Conservation (phyloP, 192 early-diverging fungal genomes). For the Spizellomyces sp. region DNA sequence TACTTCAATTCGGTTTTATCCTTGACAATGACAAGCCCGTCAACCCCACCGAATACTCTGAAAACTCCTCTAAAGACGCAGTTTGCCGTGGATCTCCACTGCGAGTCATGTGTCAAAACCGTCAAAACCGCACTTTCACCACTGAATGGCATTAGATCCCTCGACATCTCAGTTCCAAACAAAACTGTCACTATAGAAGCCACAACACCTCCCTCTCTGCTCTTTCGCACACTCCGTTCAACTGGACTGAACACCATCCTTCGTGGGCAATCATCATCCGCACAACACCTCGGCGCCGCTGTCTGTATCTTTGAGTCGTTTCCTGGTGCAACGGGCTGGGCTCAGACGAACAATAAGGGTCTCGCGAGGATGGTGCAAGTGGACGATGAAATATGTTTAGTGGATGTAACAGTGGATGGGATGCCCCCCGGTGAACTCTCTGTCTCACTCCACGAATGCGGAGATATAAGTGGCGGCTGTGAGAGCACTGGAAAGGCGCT, state of each 20-base stretch:
- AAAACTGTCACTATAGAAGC: constrained; percentile 80
- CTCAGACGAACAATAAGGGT: constrained; percentile 55
- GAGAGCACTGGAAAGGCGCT: constrained; percentile 56
- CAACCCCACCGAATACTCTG: constrained; percentile 17
- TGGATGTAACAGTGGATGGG: constrained; percentile 77
- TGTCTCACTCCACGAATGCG: constrained; percentile 76
- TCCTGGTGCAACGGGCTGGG: constrained; percentile 38
- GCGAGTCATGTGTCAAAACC: constrained; percentile 74
- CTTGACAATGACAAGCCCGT: neutral
- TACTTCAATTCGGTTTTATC: neutral
- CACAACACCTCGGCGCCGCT: constrained; percentile 75
- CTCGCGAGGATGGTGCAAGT: constrained; percentile 85
- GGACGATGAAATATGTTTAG: constrained; percentile 64
- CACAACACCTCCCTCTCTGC: constrained; percentile 63
- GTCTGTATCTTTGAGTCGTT: constrained; percentile 85
- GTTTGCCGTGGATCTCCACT: constrained; percentile 87
- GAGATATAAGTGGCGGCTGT: constrained; percentile 72
- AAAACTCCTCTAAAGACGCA: constrained; percentile 46
- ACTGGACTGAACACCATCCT: constrained; percentile 77
- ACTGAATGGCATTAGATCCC: constrained; percentile 58
- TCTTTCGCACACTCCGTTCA: constrained; percentile 66
- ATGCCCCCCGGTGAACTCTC: constrained; percentile 17
- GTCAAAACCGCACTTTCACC: constrained; percentile 58
- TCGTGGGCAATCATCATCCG: constrained; percentile 66
- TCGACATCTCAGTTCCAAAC: constrained; percentile 66